Conservation (phyloP, 192 early-diverging fungal genomes). For the Backusella macrospora region DNA sequence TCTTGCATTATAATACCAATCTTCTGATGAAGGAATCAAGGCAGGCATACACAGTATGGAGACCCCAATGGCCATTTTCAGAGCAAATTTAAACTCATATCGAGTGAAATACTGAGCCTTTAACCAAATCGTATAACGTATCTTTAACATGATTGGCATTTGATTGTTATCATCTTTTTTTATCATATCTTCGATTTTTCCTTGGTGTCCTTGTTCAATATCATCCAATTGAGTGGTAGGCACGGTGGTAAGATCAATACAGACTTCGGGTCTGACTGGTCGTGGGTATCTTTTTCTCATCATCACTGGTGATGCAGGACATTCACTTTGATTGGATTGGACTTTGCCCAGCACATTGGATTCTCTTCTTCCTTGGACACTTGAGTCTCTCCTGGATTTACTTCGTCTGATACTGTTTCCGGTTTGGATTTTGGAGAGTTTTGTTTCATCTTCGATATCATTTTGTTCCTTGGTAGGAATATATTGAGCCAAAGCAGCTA, state of each 20-base stretch:
- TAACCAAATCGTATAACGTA: constrained; percentile 49
- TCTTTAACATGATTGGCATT: constrained; percentile 26
- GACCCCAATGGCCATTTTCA: constrained; percentile 54
- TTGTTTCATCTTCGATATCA: constrained; percentile 30
- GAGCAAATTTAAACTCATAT: constrained; percentile 51
- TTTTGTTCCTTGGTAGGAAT: constrained; percentile 21
- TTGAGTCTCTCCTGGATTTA: neutral
- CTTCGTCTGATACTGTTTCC: neutral
- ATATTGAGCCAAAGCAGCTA: constrained; percentile 19
- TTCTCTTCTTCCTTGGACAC: neutral
- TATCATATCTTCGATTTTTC: too few relatives aligned
- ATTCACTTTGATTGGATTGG: neutral
- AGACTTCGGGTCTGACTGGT: neutral
- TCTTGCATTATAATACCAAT: constrained; percentile 33
- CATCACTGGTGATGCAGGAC: neutral
- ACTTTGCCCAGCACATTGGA: neutral
- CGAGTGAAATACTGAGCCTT: constrained; percentile 39
- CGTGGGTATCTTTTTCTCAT: neutral
- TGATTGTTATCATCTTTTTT: too few relatives aligned
- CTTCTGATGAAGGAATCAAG: constrained; percentile 39
- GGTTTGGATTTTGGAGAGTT: constrained; percentile 16
- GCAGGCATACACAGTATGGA: constrained; percentile 44
- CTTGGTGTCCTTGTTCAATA: neutral
- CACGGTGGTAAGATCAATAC: neutral
- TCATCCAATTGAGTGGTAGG: neutral